Conservation (phyloP, 805 yeast genomes). For the Peterozyma toletana region DNA sequence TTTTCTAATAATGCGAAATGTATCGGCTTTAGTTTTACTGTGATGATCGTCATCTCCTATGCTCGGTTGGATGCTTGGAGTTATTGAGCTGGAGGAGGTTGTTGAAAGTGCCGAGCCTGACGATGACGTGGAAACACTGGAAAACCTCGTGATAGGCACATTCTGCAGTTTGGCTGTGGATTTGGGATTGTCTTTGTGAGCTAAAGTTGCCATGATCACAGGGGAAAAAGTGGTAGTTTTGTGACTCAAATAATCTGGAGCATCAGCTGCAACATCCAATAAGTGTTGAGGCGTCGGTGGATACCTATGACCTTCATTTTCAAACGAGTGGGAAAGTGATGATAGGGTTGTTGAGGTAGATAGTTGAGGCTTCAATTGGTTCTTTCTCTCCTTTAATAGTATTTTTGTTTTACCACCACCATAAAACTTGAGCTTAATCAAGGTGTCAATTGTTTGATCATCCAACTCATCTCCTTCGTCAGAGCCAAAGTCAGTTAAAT, state of each 20-base stretch:
- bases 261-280: slow-evolving; percentile 33
- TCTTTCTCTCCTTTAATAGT: slow-evolving; percentile 3
- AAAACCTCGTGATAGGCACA: slow-evolving; percentile 19
- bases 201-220: not conserved
- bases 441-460: slow-evolving; percentile 33
- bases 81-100: not conserved
- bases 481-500: slow-evolving; percentile 64
- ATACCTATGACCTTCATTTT: slow-evolving; percentile 35
- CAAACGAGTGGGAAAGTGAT: slow-evolving; percentile 49
- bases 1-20: slow-evolving; percentile 63
- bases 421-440: slow-evolving; percentile 27
- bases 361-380: slow-evolving; percentile 1
- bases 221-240: slow-evolving; percentile 27
- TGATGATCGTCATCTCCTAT: not conserved
- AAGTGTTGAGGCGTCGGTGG: slow-evolving; percentile 69
- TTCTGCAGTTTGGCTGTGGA: slow-evolving; percentile 10
- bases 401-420: slow-evolving; percentile 10
- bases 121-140: slow-evolving; percentile 20
- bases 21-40: slow-evolving; percentile 13
- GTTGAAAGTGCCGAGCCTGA: slow-evolving; percentile 1
- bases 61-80: not conserved
- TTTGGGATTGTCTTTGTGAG: slow-evolving; percentile 8
- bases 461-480: slow-evolving; percentile 50
- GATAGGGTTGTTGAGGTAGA: slow-evolving; percentile 38
- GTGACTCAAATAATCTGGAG: slow-evolving; percentile 48